A percentile compares a stretch with the other conserved stretches of the same genome.
These are phyloP conservation scores for Blumeriella jaapii DNA, from an alignment of 2,329 filamentous ascomycete genomes.

Conservation along the genomic window DNA sequence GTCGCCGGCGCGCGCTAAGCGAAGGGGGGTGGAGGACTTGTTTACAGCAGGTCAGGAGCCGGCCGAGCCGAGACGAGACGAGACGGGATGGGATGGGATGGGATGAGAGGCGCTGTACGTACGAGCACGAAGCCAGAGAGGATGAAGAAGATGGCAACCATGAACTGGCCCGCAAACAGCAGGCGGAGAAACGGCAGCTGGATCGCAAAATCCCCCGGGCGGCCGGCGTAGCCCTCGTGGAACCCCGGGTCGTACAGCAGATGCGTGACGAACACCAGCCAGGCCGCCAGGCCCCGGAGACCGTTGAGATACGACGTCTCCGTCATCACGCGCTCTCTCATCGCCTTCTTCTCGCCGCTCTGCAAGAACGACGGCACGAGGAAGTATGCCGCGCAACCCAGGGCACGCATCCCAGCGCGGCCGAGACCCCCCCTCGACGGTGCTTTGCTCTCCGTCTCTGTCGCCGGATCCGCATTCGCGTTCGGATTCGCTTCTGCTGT, in stretches of 20 bases:
- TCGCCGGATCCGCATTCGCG: too few relatives aligned
- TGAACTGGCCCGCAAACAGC: constrained; percentile 28
- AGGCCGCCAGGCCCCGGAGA: constrained; percentile 33
- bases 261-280: constrained; percentile 5
- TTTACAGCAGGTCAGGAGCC: too few relatives aligned
- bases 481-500: too few relatives aligned
- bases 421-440: too few relatives aligned
- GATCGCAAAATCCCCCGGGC: neutral
- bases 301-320: constrained; percentile 31
- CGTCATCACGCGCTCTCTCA: neutral
- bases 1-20: constrained; percentile 24
- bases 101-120: too few relatives aligned
- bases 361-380: constrained; percentile 1
- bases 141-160: constrained; percentile 38
- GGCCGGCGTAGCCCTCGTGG: neutral
- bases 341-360: neutral
- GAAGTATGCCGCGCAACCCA: neutral
- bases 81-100: too few relatives aligned
- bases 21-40: constrained; percentile 31
- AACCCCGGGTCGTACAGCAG: neutral
- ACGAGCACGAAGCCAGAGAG: constrained; percentile 36
- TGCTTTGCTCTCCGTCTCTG: too few relatives aligned
- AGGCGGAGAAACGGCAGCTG: constrained; percentile 6
- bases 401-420: too few relatives aligned
- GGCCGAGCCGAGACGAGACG: too few relatives aligned